These are phyloP conservation scores for Calonectria pseudoturangicola DNA, from an alignment of 2,329 filamentous ascomycete species.

Conservation along the genomic window DNA sequence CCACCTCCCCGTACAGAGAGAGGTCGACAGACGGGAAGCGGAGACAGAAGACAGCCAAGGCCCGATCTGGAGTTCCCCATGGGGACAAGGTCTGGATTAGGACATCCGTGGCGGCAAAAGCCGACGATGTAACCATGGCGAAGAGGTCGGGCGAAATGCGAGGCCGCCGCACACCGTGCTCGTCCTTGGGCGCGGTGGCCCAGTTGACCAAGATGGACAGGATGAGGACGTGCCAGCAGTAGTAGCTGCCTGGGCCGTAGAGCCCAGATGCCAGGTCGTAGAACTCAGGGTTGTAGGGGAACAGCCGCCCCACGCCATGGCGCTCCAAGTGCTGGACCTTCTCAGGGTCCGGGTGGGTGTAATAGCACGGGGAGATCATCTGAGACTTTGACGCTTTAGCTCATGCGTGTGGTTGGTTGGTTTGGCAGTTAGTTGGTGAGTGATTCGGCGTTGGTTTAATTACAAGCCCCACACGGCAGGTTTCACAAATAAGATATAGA, in stretches of 20 bases:
- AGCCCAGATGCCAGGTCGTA: conserved; percentile 28
- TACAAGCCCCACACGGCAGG: neutral
- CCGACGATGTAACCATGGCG: conserved; percentile 23
- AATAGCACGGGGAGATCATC: conserved; percentile 38
- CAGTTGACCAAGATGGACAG: conserved; percentile 26
- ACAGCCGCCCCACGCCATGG: conserved; percentile 8
- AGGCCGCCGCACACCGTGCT: conserved; percentile 4
- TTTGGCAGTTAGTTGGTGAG: neutral
- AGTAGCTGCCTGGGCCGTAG: conserved; percentile 32
- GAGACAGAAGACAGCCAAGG: conserved; percentile 34
- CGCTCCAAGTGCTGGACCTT: conserved; percentile 13
- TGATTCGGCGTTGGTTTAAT: neutral
- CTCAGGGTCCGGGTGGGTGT: conserved; percentile 33
- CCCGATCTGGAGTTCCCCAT: conserved; percentile 11
- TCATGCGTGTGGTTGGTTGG: neutral
- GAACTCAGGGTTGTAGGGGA: conserved; percentile 39
- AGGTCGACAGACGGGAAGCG: conserved; percentile 29
- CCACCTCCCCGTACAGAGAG: conserved; percentile 3
- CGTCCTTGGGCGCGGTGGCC: neutral
- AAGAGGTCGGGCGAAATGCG: conserved; percentile 29
- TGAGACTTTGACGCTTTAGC: neutral
- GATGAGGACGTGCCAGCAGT: conserved; percentile 30
- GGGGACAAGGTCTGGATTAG: conserved; percentile 21
- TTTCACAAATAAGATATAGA: no score
- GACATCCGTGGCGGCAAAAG: conserved; percentile 35